A percentile compares a stretch with the other conserved stretches of the same genome.
Evolutionary conservation across 2,329 filamentous ascomycete genomes (phyloP).

Genomic region (Penicillium hesseltinei): DNA sequence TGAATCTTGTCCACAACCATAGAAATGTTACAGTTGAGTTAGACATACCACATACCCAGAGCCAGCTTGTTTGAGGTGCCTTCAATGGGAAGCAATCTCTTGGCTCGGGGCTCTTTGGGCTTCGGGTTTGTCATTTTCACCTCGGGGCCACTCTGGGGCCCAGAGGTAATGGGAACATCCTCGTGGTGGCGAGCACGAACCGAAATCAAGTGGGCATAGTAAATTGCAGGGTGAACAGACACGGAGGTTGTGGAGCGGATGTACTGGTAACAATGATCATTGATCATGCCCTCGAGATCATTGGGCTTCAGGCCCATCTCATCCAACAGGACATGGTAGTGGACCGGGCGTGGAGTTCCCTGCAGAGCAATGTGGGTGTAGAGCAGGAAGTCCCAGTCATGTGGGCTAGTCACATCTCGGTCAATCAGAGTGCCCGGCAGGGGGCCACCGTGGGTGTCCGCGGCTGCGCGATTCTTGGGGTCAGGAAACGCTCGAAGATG

Average conservation of each 20-base stretch:
- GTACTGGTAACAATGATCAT: constrained; percentile 93
- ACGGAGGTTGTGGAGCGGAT: constrained; percentile 89
- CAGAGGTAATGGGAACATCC: constrained; percentile 43
- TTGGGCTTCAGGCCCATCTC: constrained; percentile 68
- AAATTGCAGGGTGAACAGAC: constrained; percentile 75
- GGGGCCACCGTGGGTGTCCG: constrained; percentile 76
- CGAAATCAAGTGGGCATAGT: constrained; percentile 91
- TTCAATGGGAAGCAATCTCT: constrained; percentile 38
- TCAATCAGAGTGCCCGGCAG: constrained; percentile 86
- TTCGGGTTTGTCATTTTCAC: constrained; percentile 33
- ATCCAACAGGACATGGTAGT: constrained; percentile 86
- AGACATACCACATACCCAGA: constrained; percentile 45
- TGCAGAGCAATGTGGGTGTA: constrained; percentile 78
- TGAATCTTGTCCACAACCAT: neutral
- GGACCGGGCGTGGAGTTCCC: constrained; percentile 86
- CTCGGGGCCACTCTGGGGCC: constrained; percentile 41
- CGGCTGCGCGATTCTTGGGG: constrained; percentile 45
- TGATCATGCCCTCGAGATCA: constrained; percentile 81
- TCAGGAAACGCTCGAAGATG: constrained; percentile 90
- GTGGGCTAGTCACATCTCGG: constrained; percentile 82
- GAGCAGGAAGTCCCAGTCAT: constrained; percentile 84
- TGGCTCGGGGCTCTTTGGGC: constrained; percentile 29
- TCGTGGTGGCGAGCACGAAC: constrained; percentile 77
- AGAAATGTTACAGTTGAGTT: neutral
- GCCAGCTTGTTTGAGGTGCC: constrained; percentile 29